Conservation (phyloP, 805 yeast species). For the Ogataea ramenticola region DNA sequence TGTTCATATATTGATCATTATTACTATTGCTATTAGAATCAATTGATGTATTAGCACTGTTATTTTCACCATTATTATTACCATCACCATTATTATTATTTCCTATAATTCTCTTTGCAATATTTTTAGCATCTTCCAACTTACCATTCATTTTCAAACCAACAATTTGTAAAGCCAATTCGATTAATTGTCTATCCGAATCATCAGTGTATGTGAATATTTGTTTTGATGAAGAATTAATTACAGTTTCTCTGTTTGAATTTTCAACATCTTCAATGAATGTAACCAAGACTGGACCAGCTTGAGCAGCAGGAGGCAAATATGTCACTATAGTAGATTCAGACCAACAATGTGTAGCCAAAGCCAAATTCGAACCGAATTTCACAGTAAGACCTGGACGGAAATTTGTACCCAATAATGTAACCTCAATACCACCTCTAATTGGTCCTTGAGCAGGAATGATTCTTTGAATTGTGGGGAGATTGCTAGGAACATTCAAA, state of each 20-base stretch:
- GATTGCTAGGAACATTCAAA: background rate
- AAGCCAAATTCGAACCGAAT: conserved; percentile 75
- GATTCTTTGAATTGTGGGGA: conserved; percentile 71
- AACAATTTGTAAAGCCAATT: conserved; percentile 91
- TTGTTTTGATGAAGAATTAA: conserved; percentile 32
- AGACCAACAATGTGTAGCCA: conserved; percentile 94
- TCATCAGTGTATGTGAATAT: conserved; percentile 91
- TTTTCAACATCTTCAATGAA: conserved; percentile 37
- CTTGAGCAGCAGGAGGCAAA: conserved; percentile 81
- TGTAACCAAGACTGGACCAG: conserved; percentile 91
- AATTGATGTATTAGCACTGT: conserved; percentile 5
- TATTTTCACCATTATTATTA: conserved; percentile 7
- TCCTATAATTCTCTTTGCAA: conserved; percentile 87
- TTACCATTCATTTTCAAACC: conserved; percentile 96
- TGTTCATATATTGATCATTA: background rate
- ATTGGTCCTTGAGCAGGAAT: conserved; percentile 96
- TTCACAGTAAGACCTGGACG: conserved; percentile 74
- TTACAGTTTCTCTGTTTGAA: conserved; percentile 8
- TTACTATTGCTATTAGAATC: too few species aligned
- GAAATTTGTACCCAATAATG: conserved; percentile 82
- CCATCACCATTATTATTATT: conserved; percentile 34
- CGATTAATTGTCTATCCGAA: conserved; percentile 90
- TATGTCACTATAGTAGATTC: conserved; percentile 89
- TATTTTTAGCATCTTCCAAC: conserved; percentile 88
- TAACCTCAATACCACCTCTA: conserved; percentile 94